These are phyloP conservation scores for Maudiozyma bulderi DNA, from an alignment of 805 yeast genomes.

Conservation along the genomic window DNA sequence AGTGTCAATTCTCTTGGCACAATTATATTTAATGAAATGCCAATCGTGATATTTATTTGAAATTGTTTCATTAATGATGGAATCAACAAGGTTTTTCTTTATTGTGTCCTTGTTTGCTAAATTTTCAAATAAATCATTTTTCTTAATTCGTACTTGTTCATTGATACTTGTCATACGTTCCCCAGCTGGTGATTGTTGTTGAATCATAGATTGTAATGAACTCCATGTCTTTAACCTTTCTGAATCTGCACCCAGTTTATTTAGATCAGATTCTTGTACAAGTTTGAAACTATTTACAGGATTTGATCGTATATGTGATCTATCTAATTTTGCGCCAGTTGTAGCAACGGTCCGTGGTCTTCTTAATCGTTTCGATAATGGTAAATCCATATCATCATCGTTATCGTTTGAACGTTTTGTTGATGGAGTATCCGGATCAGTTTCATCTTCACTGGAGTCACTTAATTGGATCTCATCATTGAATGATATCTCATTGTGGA, in stretches of 20 bases:
- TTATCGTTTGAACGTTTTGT: background rate
- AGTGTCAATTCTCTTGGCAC: background rate
- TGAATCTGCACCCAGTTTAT: no score
- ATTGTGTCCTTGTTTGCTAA: background rate
- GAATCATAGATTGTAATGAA: background rate
- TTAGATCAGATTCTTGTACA: background rate
- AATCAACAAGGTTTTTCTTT: slow-evolving; percentile 11
- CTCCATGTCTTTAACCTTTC: background rate
- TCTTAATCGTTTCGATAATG: background rate
- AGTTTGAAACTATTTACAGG: background rate
- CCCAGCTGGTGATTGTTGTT: slow-evolving; percentile 1
- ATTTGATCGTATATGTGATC: background rate
- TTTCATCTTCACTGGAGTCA: background rate
- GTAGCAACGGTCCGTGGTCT: background rate
- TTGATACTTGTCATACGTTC: background rate
- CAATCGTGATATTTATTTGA: slow-evolving; percentile 21
- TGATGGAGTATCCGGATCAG: no score
- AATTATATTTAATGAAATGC: slow-evolving; percentile 17
- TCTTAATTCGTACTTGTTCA: background rate
- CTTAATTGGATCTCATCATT: background rate
- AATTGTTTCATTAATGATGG: slow-evolving; percentile 12
- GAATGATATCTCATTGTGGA: background rate
- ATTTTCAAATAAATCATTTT: background rate
- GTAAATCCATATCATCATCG: background rate
- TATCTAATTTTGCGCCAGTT: background rate